These are phyloP conservation scores for Pseudocercospora musae DNA, from an alignment of 2,329 filamentous ascomycete species.

Conservation along the genomic window DNA sequence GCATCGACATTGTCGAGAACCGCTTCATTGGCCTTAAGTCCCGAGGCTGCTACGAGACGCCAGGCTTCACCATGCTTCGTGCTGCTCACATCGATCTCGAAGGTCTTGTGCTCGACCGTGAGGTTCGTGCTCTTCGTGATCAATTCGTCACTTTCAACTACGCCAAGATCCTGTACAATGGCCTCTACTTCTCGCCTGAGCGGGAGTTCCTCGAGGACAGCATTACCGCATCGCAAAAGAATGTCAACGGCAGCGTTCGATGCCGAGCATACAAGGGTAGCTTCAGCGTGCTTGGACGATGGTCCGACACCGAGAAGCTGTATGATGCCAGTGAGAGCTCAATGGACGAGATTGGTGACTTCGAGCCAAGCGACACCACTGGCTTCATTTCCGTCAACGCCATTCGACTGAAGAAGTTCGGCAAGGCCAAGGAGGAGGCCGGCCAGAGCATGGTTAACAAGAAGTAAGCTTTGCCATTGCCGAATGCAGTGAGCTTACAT, in stretches of 20 bases:
- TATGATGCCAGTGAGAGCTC: slow-evolving; percentile 63
- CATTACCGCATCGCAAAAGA: slow-evolving; percentile 58
- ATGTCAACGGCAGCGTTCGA: slow-evolving; percentile 61
- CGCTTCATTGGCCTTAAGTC: slow-evolving; percentile 77
- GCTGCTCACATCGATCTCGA: slow-evolving; percentile 60
- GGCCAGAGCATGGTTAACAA: slow-evolving; percentile 34
- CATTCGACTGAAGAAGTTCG: slow-evolving; percentile 51
- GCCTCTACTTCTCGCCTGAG: slow-evolving; percentile 67
- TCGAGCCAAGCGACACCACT: slow-evolving; percentile 63
- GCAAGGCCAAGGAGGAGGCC: slow-evolving; percentile 38
- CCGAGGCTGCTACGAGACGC: slow-evolving; percentile 75
- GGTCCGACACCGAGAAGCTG: slow-evolving; percentile 64
- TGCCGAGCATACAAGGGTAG: slow-evolving; percentile 66
- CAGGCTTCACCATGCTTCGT: slow-evolving; percentile 56
- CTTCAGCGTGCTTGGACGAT: slow-evolving; percentile 58
- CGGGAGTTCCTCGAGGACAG: slow-evolving; percentile 68
- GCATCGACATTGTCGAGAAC: slow-evolving; percentile 81
- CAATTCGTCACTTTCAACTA: slow-evolving; percentile 67
- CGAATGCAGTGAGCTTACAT: neutral
- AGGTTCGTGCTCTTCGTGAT: slow-evolving; percentile 66
- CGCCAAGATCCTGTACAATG: slow-evolving; percentile 59
- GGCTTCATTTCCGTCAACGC: slow-evolving; percentile 69
- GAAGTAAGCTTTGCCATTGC: slow-evolving; percentile 1
- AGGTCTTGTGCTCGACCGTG: slow-evolving; percentile 65
- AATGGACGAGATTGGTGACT: slow-evolving; percentile 70